phyloP scores from a whole-genome alignment of 305 asterid genomes.

The Caryopteris hybrid region DNA sequence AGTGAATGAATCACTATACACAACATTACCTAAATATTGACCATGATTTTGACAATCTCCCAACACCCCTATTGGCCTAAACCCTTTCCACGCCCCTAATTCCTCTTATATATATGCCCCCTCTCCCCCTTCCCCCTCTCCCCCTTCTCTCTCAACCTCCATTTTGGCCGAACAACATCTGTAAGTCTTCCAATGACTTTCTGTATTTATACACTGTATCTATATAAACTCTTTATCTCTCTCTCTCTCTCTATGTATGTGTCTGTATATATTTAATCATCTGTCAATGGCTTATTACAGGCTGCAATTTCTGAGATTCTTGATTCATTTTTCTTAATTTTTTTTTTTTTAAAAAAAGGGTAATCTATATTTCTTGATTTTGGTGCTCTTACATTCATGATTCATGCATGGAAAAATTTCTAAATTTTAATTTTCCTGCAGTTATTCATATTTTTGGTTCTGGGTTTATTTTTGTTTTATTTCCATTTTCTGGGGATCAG shows the following conservation, averaged over 20 bases:
- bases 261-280: neutral
- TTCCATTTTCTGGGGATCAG: neutral
- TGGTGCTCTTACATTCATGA: neutral
- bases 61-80: neutral
- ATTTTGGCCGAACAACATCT: conserved; percentile 18
- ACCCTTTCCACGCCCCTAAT: conserved; percentile 33
- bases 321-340: neutral
- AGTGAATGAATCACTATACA: neutral
- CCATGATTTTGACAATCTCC: conserved; percentile 24
- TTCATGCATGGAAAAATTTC: conserved; percentile 8
- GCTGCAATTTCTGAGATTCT: neutral
- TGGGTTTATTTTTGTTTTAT: neutral
- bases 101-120: conserved; percentile 4
- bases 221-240: neutral
- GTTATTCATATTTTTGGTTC: neutral
- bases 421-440: neutral
- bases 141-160: conserved; percentile 4
- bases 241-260: neutral
- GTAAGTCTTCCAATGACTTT: conserved; percentile 35
- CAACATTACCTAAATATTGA: conserved; percentile 20
- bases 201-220: neutral
- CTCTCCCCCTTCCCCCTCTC: neutral
- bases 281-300: neutral
- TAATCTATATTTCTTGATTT: too few species aligned
- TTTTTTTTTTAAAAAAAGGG: too few species aligned